phyloP scores from a whole-genome alignment of 176 grass and related monocot species.

The Tillandsia leiboldiana region DNA sequence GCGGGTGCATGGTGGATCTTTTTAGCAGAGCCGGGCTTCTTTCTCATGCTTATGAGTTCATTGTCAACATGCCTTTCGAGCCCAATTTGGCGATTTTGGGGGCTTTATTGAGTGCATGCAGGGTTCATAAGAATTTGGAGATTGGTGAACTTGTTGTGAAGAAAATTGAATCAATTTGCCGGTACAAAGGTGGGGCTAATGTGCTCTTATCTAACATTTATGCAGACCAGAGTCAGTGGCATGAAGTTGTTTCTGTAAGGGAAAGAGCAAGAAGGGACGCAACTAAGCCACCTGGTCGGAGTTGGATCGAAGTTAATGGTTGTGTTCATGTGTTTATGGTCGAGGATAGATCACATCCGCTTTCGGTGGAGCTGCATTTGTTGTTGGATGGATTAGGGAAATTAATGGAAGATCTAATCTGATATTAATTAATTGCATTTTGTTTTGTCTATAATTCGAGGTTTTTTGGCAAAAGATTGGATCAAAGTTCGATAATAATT shows the following conservation, averaged over 20 bases:
- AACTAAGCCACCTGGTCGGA: constrained; percentile 54
- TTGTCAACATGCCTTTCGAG: constrained; percentile 40
- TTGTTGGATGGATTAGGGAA: constrained; percentile 22
- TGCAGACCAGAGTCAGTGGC: constrained; percentile 46
- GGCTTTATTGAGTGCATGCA: constrained; percentile 53
- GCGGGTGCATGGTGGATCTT: constrained; percentile 67
- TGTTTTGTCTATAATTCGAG: background rate
- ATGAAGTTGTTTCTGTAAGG: constrained; percentile 48
- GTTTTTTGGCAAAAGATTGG: background rate
- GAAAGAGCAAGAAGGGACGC: constrained; percentile 26
- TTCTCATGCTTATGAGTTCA: constrained; percentile 34
- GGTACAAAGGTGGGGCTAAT: constrained; percentile 42
- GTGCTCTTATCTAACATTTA: constrained; percentile 73
- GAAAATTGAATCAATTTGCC: constrained; percentile 47
- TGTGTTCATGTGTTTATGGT: constrained; percentile 22
- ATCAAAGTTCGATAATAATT: background rate
- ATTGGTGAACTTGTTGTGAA: constrained; percentile 45
- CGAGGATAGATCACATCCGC: background rate
- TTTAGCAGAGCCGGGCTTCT: constrained; percentile 59
- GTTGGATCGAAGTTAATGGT: constrained; percentile 26
- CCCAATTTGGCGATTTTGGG: constrained; percentile 48
- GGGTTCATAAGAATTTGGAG: constrained; percentile 39
- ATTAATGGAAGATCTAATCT: constrained; percentile 8
- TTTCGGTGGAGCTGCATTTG: background rate
- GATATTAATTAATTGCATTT: background rate